These are phyloP conservation scores for Ampelocalamus luodianensis DNA, from an alignment of 176 grass and related monocot species.

Conservation along the genomic window DNA sequence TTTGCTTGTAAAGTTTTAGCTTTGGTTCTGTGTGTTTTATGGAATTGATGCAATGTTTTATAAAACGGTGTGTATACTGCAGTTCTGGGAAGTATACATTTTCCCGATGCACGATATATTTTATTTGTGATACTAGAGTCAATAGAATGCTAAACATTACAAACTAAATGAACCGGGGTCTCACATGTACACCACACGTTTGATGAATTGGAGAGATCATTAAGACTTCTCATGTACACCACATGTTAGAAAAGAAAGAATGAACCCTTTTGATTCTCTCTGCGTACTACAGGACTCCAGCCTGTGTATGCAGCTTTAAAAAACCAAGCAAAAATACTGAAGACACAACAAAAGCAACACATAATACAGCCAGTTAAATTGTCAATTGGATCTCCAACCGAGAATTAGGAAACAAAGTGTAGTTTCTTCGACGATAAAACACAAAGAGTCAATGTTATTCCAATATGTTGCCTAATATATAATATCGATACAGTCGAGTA, in stretches of 20 bases:
- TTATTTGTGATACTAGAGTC: no score
- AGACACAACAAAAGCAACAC: conserved; percentile 16
- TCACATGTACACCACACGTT: no score
- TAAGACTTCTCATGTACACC: background rate
- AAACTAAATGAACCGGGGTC: no score
- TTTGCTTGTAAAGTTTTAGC: no score
- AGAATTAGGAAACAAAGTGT: background rate
- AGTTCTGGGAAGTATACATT: no score
- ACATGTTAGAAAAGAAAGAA: conserved; percentile 48
- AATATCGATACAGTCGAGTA: background rate
- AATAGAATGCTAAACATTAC: no score
- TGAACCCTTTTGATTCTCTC: conserved; percentile 18
- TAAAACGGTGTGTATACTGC: no score
- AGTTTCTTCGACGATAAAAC: background rate
- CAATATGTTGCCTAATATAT: background rate
- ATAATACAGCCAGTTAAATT: background rate
- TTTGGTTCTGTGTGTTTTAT: no score
- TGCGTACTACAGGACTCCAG: background rate
- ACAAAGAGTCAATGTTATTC: background rate
- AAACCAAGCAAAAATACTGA: background rate
- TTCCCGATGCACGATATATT: no score
- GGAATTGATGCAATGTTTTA: no score
- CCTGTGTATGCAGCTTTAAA: background rate
- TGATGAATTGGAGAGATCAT: background rate
- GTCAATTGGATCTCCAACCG: background rate